Base-by-base conservation (phyloP, 495 filamentous ascomycete species). In the Aspergillus kassunensis region DNA sequence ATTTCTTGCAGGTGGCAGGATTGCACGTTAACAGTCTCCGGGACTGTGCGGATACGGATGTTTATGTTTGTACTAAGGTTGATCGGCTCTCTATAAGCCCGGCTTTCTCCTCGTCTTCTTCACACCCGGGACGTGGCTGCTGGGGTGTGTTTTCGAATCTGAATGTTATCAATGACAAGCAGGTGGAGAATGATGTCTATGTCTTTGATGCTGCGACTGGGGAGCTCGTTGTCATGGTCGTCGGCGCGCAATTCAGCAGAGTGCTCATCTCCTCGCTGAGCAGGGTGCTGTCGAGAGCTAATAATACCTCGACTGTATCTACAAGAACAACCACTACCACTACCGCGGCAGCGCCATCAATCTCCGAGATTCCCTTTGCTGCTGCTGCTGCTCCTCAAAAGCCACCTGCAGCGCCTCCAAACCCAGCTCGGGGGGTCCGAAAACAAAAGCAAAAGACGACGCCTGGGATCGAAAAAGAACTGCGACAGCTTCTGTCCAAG, bases 1-100 rank as follows among this genome's bases (percentile, higher is more conserved):
- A 67, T 40, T 72, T 73, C 52, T 11, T 69, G 3, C 72, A 74
- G 44, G 63, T 77, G 0, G 60, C 71, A 0, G 72, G 72, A 3
- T 54, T 75, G 4, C 68, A 69, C 30, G 65, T 69, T 15, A 75
- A 77, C 52, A 65, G 63, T 40, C 47, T 70, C 0, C 53, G 30
- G 0, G 45, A 53, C 2, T 19, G 15, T 15, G 33, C 44, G 1
- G 55, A 54, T 8, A 48, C 64, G 12, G 59, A 63, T 46, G 64
- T 67, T 4, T 69, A 46, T n/a, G 50, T 67, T 3, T 68, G 59
- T 40, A 69, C 35, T 11, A 54, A 18, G 4, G 36, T 67, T 0
- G 58, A 49, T 4, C 51, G 53, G 6, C 11, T 63, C 10, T 24
- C 53, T 6, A 11, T 44, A 6, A 31, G 24, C 6, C 53, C 59